These are phyloP conservation scores for Cercospora berteroae DNA, from an alignment of 2,329 filamentous ascomycete species.

Conservation along the genomic window DNA sequence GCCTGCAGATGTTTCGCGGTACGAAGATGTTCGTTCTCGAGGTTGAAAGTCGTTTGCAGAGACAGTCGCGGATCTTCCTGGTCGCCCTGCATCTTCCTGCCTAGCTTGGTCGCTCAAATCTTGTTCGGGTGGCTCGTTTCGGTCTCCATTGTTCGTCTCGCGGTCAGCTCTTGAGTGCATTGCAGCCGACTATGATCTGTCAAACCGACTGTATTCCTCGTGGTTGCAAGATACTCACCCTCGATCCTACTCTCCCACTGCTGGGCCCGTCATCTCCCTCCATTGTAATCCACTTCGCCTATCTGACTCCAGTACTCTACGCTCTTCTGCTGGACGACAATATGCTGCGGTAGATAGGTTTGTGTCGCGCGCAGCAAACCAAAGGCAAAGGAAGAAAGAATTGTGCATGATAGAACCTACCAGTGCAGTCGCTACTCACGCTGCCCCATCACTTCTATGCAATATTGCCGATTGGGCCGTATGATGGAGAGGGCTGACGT, in stretches of 20 bases:
- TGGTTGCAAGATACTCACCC: not conserved
- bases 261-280: not conserved
- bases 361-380: not conserved
- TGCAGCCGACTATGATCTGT: not conserved
- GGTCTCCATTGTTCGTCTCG: not conserved
- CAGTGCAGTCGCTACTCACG: not conserved
- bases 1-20: conserved; percentile 11
- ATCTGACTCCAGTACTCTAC: not conserved
- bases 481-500: not conserved
- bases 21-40: conserved; percentile 11
- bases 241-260: not conserved
- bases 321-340: not conserved
- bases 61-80: conserved; percentile 18
- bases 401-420: not conserved
- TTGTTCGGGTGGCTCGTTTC: not conserved
- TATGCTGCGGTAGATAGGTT: not conserved
- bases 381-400: not conserved
- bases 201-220: not conserved
- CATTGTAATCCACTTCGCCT: not conserved
- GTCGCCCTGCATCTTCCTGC: conserved; percentile 12
- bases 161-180: not conserved
- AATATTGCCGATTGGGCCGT: not conserved
- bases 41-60: conserved; percentile 12
- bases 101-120: not conserved
- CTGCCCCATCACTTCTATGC: not conserved